These are phyloP conservation scores for Helotiales sp. DNA, from an alignment of 2,329 filamentous ascomycete genomes.

Conservation along the genomic window DNA sequence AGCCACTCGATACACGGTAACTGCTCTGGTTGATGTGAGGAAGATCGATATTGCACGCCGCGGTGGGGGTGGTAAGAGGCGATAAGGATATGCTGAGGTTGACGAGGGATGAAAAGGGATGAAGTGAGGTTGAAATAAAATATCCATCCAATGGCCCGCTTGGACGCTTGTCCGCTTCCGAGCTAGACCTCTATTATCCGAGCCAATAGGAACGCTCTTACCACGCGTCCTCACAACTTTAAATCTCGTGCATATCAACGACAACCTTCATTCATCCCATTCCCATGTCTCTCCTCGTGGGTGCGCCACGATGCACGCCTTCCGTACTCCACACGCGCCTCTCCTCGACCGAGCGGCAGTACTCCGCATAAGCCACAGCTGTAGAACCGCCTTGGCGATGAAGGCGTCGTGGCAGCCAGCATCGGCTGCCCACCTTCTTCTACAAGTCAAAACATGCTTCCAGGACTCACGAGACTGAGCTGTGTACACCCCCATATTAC, in stretches of 20 bases:
- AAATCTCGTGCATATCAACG: too few relatives aligned
- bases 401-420: neutral
- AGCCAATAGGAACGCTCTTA: neutral
- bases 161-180: neutral
- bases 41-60: neutral
- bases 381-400: too few relatives aligned
- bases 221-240: neutral
- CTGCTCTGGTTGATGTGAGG: neutral
- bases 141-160: neutral
- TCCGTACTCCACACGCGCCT: neutral
- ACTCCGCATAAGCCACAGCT: neutral
- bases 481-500: too few relatives aligned
- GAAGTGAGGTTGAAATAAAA: neutral
- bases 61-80: neutral
- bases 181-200: neutral
- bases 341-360: neutral
- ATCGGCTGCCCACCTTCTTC: neutral
- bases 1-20: neutral
- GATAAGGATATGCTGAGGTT: neutral
- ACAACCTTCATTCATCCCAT: too few relatives aligned
- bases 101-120: neutral
- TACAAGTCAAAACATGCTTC: too few relatives aligned
- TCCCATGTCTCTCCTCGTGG: too few relatives aligned
- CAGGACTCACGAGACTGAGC: too few relatives aligned
- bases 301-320: too few relatives aligned